These are phyloP conservation scores for Scutellaria baicalensis DNA, from an alignment of 257 asterid genomes.

Conservation along the genomic window DNA sequence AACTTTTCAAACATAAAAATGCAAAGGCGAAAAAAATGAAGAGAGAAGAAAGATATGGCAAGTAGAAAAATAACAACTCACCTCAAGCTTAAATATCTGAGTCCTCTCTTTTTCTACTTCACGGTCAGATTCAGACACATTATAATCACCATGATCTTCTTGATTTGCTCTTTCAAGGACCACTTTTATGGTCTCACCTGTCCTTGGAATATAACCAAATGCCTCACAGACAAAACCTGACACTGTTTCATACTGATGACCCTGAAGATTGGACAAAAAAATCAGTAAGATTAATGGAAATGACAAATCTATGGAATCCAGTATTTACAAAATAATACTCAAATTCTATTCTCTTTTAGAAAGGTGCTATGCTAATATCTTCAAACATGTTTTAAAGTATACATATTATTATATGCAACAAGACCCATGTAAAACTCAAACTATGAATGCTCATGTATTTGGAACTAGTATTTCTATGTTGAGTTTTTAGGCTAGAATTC, in stretches of 20 bases:
- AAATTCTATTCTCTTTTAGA: neutral
- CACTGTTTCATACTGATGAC: slow-evolving; percentile 92
- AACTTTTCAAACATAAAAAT: neutral
- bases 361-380: neutral
- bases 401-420: neutral
- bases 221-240: slow-evolving; percentile 98
- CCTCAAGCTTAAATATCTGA: slow-evolving; percentile 91
- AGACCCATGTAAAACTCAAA: neutral
- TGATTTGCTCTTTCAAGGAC: slow-evolving; percentile 65
- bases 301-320: neutral
- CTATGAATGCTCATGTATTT: neutral
- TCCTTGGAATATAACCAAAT: slow-evolving; percentile 94
- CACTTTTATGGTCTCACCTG: slow-evolving; percentile 88
- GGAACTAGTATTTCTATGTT: neutral
- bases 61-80: slow-evolving; percentile 14
- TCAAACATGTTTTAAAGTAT: neutral
- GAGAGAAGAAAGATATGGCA: neutral
- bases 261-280: slow-evolving; percentile 43
- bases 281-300: slow-evolving; percentile 7
- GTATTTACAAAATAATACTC: neutral
- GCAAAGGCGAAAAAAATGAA: neutral
- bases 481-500: neutral
- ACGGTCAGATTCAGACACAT: slow-evolving; percentile 50
- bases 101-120: slow-evolving; percentile 53
- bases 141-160: slow-evolving; percentile 64